Percentiles rank a stretch among this genome's conserved stretches.
Conservation (phyloP, 371 early-diverging fungal genomes). For the Mortierella sp. region DNA sequence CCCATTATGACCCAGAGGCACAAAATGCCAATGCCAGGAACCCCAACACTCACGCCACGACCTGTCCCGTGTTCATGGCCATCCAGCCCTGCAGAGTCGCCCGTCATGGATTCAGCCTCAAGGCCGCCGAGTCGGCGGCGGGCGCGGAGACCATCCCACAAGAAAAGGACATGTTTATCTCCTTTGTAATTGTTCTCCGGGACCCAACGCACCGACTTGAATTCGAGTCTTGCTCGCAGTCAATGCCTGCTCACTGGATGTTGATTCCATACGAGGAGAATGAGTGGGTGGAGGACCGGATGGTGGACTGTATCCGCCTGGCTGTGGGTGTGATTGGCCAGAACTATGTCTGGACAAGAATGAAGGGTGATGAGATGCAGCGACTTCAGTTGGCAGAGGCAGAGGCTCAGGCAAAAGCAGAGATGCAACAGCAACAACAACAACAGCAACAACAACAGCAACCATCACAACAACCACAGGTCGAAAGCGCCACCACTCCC, state of each 20-base stretch:
- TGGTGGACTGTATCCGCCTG: conserved; percentile 66
- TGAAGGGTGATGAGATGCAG: conserved; percentile 59
- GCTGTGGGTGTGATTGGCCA: conserved; percentile 70
- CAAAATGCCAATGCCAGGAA: conserved; percentile 39
- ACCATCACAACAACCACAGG: not conserved
- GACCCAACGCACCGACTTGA: conserved; percentile 72
- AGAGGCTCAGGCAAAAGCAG: conserved; percentile 21
- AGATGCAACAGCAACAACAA: conserved; percentile 21
- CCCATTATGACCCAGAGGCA: conserved; percentile 54
- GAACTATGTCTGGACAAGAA: conserved; percentile 77
- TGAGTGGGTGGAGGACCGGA: conserved; percentile 76
- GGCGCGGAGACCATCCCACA: conserved; percentile 11
- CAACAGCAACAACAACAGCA: conserved; percentile 25
- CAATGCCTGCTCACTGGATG: conserved; percentile 67
- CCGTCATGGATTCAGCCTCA: conserved; percentile 35
- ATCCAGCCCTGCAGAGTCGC: conserved; percentile 67
- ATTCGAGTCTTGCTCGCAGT: conserved; percentile 69
- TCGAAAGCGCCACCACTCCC: not conserved
- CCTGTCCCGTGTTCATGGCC: conserved; percentile 72
- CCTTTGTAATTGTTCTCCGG: conserved; percentile 62
- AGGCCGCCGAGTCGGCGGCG: conserved; percentile 9
- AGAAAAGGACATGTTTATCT: conserved; percentile 55
- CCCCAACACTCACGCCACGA: conserved; percentile 61
- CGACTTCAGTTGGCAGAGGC: conserved; percentile 44
- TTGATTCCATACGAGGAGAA: conserved; percentile 73